These are phyloP conservation scores for Talaromyces funiculosus DNA, from an alignment of 2,329 filamentous ascomycete species.

Conservation along the genomic window DNA sequence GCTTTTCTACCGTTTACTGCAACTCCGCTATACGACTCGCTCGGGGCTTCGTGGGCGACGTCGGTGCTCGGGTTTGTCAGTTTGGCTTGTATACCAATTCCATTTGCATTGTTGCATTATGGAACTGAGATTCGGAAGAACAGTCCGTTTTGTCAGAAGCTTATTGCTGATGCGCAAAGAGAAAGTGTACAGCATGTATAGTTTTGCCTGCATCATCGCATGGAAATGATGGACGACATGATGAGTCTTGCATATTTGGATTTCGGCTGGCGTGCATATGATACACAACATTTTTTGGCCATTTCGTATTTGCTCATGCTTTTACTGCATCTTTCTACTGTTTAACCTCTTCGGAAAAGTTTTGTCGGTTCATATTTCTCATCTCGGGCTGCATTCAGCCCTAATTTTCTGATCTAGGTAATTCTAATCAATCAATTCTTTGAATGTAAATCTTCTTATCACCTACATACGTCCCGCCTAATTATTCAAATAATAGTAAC, in stretches of 20 bases:
- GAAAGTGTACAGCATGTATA: not conserved
- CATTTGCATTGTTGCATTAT: slow-evolving; percentile 34
- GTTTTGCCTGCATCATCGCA: not conserved
- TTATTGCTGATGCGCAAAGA: slow-evolving; percentile 11
- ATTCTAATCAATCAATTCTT: not conserved
- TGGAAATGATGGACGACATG: not conserved
- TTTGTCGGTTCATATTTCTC: not conserved
- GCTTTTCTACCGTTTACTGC: slow-evolving; percentile 53
- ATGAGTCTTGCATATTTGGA: not conserved
- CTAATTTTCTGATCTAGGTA: not conserved
- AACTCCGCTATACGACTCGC: slow-evolving; percentile 30
- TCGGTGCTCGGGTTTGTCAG: slow-evolving; percentile 37
- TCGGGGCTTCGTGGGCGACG: slow-evolving; percentile 39
- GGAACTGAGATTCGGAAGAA: slow-evolving; percentile 16
- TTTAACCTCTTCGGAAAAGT: not conserved
- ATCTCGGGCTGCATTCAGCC: not conserved
- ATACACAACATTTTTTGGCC: not conserved
- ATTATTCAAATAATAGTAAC: no score
- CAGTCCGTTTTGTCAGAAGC: slow-evolving; percentile 28
- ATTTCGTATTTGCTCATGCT: not conserved
- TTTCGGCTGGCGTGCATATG: not conserved
- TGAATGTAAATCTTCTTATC: not conserved
- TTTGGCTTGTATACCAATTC: slow-evolving; percentile 35
- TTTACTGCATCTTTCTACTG: not conserved
- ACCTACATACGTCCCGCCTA: no score